Conservation (phyloP, 1,284 basidiomycete genomes). For the Pascua sp. region DNA sequence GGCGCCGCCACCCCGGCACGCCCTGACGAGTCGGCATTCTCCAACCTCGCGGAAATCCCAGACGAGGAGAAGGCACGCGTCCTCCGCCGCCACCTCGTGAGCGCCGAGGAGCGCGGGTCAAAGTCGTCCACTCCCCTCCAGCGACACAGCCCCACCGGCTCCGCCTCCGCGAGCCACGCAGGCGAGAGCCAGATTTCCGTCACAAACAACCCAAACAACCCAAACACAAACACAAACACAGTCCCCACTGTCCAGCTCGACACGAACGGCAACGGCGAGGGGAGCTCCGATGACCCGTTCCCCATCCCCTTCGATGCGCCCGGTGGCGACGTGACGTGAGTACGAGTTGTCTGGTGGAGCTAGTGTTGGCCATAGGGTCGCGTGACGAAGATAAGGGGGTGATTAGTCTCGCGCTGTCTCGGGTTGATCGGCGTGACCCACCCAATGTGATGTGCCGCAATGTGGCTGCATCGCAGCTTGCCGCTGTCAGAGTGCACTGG, state of each 20-base stretch:
- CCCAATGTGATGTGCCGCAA: too few relatives aligned
- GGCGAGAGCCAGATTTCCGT: conserved; percentile 15
- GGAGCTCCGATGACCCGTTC: conserved; percentile 59
- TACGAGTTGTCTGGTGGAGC: conserved; percentile 26
- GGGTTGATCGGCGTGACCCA: too few relatives aligned
- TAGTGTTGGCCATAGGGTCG: too few relatives aligned
- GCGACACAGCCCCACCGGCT: background rate
- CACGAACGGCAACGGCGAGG: background rate
- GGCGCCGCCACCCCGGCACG: conserved; percentile 6
- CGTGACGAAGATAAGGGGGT: too few relatives aligned
- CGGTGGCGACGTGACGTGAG: conserved; percentile 86
- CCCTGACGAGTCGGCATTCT: conserved; percentile 34
- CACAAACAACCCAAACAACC: too few relatives aligned
- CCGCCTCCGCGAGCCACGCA: background rate
- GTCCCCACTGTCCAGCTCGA: conserved; percentile 28
- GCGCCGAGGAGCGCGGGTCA: conserved; percentile 61
- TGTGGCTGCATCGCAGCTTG: background rate
- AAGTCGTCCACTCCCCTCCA: conserved; percentile 6
- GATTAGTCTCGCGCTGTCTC: background rate
- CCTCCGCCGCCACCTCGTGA: conserved; percentile 72
- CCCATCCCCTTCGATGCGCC: conserved; percentile 77
- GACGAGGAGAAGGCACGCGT: conserved; percentile 81
- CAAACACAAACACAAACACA: background rate
- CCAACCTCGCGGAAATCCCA: conserved; percentile 43
- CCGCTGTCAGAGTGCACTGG: too few relatives aligned